Base-by-base conservation (phyloP, 179 eudicot species). In the Beta macrorhiza region DNA sequence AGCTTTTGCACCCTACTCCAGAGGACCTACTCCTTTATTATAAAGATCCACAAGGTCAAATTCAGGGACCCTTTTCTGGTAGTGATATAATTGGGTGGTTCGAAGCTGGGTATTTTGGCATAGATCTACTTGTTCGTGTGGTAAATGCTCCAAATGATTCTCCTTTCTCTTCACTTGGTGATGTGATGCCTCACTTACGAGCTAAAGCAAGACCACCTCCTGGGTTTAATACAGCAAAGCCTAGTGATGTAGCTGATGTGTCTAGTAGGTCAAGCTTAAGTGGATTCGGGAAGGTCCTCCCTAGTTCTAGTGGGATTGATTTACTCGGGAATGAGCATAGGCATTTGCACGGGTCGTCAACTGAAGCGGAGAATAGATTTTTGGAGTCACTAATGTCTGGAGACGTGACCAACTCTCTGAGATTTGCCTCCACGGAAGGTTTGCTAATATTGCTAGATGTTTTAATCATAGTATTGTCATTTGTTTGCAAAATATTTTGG, bases 11-110 rank as follows among this genome's bases (percentile, higher is more conserved):
- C 76, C 78, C 91, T 76, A 82, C 97, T 53, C 97, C 98, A 20
- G 99, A 97, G 86, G 97, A 97, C 83, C 89, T 97, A 52, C 69
- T 88, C 9, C 97, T 97, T 61, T 86, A 76, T 82, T 97, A 97
- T 77, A 95, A 90, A 89, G 99, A 97, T 82, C 99, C 99, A 20
- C 97, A 89, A 55, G 99, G 97, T 83, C 92, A 82, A 85, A 81
- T 92, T 87, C 99, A 97, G 90, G 99, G 99, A 55, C 99, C 99
- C 72, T 97, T 97, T 78, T 70, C 92, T 45, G 99, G 99, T 32
- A 80, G 83, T 78, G 99, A 97, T 86, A 90, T 97, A 72, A 97
- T 97, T 84, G 93, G 97, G 47, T 97, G 99, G 99, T 97, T 91
- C 89, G 98, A 97, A 89, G 90, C 97, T 80, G 99, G 97, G 71